A percentile compares a stretch with the other conserved stretches of the same genome.
phyloP scores from a whole-genome alignment of 1,139 yeast genomes.

The Blastobotrys buckinghamii region DNA sequence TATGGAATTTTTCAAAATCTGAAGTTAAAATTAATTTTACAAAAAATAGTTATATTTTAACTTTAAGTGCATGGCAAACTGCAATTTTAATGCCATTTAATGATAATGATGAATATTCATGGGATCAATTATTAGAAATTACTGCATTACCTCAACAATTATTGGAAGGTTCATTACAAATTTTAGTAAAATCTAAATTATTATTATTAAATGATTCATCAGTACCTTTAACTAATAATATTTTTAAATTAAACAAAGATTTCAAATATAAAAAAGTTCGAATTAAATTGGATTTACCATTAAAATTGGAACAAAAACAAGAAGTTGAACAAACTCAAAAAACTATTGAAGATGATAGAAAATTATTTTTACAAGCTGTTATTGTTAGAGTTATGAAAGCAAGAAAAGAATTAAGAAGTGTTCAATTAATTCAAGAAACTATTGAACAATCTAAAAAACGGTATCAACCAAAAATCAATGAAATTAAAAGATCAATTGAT shows the following conservation, averaged over 20 bases:
- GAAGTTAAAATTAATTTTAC: constrained; percentile 70
- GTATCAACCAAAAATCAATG: constrained; percentile 78
- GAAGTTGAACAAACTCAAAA: constrained; percentile 80
- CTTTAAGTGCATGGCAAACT: constrained; percentile 81
- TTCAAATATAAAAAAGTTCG: constrained; percentile 81
- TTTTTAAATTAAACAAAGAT: constrained; percentile 67
- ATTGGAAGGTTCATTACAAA: constrained; percentile 69
- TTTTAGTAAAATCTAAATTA: constrained; percentile 74
- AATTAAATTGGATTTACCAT: constrained; percentile 78
- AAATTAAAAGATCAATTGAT: constrained; percentile 84
- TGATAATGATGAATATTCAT: constrained; percentile 52
- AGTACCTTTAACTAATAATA: constrained; percentile 42
- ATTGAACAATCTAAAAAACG: constrained; percentile 80
- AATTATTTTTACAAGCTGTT: constrained; percentile 82
- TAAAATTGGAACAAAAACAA: constrained; percentile 67
- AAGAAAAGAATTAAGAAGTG: constrained; percentile 72
- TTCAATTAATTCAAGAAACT: constrained; percentile 79
- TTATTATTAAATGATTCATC: constrained; percentile 52
- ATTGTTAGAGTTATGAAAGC: constrained; percentile 97
- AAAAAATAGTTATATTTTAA: constrained; percentile 66
- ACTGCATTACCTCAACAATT: constrained; percentile 64
- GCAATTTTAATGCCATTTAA: constrained; percentile 80
- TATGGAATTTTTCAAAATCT: constrained; percentile 92
- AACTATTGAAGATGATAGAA: constrained; percentile 83
- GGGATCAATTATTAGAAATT: constrained; percentile 54